Evolutionary conservation across 768 basidiomycete species (phyloP), one percentile per base, ranked within the genome.

Genomic region (Pleurotus giganteus): DNA sequence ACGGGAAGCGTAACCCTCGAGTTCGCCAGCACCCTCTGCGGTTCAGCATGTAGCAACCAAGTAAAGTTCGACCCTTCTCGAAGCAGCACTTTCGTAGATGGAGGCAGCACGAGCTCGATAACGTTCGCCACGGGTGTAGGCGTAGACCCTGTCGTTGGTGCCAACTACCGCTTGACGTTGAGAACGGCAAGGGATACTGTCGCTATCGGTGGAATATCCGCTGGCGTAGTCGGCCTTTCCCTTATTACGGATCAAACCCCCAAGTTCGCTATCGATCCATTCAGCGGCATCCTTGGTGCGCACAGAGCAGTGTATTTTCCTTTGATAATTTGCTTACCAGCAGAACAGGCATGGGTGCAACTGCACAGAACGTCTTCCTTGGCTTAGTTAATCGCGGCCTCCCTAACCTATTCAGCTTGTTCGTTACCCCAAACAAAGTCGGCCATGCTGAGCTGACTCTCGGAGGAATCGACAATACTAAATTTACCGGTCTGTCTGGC

Each of bases 81-180:
- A 61, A 81, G 81, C 56, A 77, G 77, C 12, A 81, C 81, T 1
- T 85, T 78, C 57, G 70, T 78, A 28, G 75, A 77, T 58, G 71
- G 69, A 8, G 72, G 74, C 32, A 65, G 63, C 19, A 73, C 70
- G 1, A 69, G 61, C 53, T 74, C 72, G 23, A 77, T 83, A 55
- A 74, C 74, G n/a, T 83, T 84, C 63, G 67, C 71, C 15, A 83
- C 83, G 1, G 82, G 81, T 11, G 75, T 75, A 27, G 80, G 80
- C 23, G 80, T 83, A 4, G 79, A 82, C 60, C 81, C 82, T 15
- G 79, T 82, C 4, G 66, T 76, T 6, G 71, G 76, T 23, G 62
- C 68, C 21, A 74, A 83, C 54, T 81, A 78, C 60, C 69, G 69
- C 24, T 68, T 83, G 28, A 76, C 73, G 3, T 61, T 83, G 44